Evolutionary conservation across 495 filamentous ascomycete species (phyloP), one percentile per base, ranked within the genome.

Genomic region (Rhypophila decipiens): DNA sequence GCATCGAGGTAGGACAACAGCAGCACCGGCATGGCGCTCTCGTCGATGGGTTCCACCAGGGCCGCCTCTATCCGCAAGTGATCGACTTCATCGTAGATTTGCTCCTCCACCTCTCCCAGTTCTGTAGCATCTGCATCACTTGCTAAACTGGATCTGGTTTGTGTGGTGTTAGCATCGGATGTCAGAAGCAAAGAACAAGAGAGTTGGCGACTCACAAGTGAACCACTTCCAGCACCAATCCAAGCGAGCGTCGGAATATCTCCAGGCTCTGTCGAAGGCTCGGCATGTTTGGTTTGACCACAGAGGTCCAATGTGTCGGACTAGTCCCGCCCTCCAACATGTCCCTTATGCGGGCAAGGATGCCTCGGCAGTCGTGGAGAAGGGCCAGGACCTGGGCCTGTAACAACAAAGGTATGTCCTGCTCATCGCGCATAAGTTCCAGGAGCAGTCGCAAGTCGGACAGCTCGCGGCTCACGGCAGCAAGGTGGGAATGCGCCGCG

Each of bases 391-490:
- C 46, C 29, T 60, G 47, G 5, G 44, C 40, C 18, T 57, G 51
- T 3, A 65, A 37, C 2, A 46, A n/a, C 7, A 45, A 13, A 0
- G 61, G 57, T 4, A 65, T 48, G 3, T 21, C 42, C 10, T 46
- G 44, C 13, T 63, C 59, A 20, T 60, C 57, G 19, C 39, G 46
- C 7, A 63, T 23, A 40, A 65, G 41, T 24, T 65, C 61, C 11
- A 65, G 54, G 1, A 63, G 4, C 11, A 65, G 50, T 3, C 61
- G 59, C 40, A 65, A 15, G 39, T 64, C 59, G 19, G 61, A 58
- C 3, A 64, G 52, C 23, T 62, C 59, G 17, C 57, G 53, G 10
- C 56, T 58, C 29, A 64, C 59, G 35, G 53, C 35, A n/a, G 53
- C 39, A 9, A 64, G 53, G 33, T 62, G 59, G 17, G 56, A 33